These are phyloP conservation scores for Millerago galiae DNA, from an alignment of 805 yeast species.

Conservation along the genomic window DNA sequence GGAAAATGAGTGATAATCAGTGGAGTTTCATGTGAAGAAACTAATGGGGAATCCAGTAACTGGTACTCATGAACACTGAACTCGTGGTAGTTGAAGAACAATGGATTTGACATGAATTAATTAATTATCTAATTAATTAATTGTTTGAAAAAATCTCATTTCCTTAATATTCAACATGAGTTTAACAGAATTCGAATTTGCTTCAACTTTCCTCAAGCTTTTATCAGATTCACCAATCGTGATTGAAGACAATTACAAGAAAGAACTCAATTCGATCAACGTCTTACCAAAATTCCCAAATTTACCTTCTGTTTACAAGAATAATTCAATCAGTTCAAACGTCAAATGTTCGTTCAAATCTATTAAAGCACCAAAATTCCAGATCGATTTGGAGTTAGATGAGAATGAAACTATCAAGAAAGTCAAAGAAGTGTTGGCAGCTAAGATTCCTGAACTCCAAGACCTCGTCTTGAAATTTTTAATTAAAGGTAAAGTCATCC, in stretches of 20 bases:
- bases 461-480: constrained; percentile 40
- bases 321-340: not conserved
- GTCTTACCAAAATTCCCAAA: too few relatives aligned
- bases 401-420: constrained; percentile 26
- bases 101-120: constrained; percentile 12
- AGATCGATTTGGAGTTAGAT: constrained; percentile 23
- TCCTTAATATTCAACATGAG: constrained; percentile 8
- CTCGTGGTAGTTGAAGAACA: constrained; percentile 68
- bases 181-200: constrained; percentile 16
- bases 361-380: constrained; percentile 67
- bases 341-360: constrained; percentile 45
- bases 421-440: constrained; percentile 25
- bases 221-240: constrained; percentile 11
- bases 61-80: constrained; percentile 30
- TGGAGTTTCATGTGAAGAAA: constrained; percentile 21
- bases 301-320: not conserved
- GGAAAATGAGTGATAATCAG: constrained; percentile 64
- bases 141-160: not conserved
- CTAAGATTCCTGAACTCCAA: constrained; percentile 21
- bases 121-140: not conserved
- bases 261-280: constrained; percentile 23
- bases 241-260: constrained; percentile 24
- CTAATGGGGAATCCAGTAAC: too few relatives aligned
- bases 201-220: constrained; percentile 14
- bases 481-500: constrained; percentile 56